Evolutionary conservation across 441 rosid genomes (phyloP), one percentile per base, ranked within the genome.

Genomic region (Daphne laureola): DNA sequence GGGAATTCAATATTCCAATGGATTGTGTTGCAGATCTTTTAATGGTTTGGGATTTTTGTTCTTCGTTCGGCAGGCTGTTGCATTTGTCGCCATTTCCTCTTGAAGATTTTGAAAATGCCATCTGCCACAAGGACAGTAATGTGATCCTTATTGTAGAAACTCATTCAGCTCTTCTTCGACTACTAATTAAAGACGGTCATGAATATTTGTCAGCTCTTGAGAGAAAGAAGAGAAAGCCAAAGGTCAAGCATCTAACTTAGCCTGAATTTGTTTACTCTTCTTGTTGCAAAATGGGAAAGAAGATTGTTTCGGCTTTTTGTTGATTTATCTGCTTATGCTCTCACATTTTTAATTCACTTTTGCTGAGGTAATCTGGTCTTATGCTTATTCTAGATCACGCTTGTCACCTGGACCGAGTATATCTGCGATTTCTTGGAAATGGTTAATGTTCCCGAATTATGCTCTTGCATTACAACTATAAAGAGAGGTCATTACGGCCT

Each of bases 11-110:
- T 69, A 75, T 87, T 72, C 80, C 90, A 17, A 68, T 83, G 76
- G 80, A 80, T 57, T 85, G 80, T 60, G 80, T 90, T 44, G 96
- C 91, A 50, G 84, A 93, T 79, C 91, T 93, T 71, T 71, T 93
- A 59, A 78, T 82, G 96, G 83, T 90, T 66, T 93, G 99, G 99
- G 96, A 93, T 68, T 90, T 90, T 73, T 93, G 97, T 70, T 74
- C 84, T 55, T 82, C 96, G 49, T 93, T 80, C 71, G 67, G 91
- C 61, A 78, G 79, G 70, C 77, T 73, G 75, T 73, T 93, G 66
- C 78, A 77, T 62, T 71, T 93, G 61, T 87, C 62, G 72, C 82
- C 86, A 35, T 93, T 87, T 75, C 79, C 96, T 54, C 76, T 93
- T 46, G 93, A 82, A 74, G 95, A 93, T 76, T 85, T 93, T 63